A percentile compares a stretch with the other conserved stretches of the same genome.
Evolutionary conservation across 2,329 filamentous ascomycete genomes (phyloP).

Genomic region (Talaromyces sp.): DNA sequence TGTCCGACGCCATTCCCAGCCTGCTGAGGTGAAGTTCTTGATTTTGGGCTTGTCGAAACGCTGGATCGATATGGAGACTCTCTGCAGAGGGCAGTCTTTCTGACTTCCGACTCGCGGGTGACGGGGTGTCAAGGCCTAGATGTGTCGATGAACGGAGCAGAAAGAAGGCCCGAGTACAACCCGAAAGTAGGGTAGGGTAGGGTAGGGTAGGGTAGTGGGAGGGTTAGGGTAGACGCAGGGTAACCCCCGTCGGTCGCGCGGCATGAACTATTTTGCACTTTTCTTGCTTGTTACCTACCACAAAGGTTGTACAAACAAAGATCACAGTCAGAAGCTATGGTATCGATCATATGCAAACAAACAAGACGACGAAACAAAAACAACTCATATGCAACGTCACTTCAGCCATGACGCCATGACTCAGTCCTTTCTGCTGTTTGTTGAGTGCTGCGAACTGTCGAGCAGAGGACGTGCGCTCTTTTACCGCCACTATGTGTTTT

Average conservation of each 20-base stretch:
- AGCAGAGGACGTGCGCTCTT: not conserved
- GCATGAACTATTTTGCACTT: not conserved
- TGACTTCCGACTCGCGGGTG: no score
- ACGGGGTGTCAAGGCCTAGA: not conserved
- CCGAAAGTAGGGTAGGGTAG: not conserved
- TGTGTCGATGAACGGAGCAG: not conserved
- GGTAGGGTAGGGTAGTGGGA: not conserved
- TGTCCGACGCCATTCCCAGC: not conserved
- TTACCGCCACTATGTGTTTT: not conserved
- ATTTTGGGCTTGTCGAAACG: not conserved
- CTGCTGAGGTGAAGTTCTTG: not conserved
- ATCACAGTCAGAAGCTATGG: not conserved
- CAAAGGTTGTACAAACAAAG: not conserved
- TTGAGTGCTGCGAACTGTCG: not conserved
- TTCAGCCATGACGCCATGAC: conserved; percentile 4
- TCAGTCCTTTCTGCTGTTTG: not conserved
- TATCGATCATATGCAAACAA: not conserved
- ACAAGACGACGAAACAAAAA: not conserved
- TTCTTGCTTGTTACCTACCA: not conserved
- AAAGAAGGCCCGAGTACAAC: not conserved
- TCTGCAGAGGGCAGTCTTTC: no score
- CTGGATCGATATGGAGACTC: not conserved
- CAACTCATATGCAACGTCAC: not conserved
- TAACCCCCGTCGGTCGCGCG: not conserved
- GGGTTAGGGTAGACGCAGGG: not conserved